phyloP scores from a whole-genome alignment of 345 rosid species.

The Salix koriyanagi region DNA sequence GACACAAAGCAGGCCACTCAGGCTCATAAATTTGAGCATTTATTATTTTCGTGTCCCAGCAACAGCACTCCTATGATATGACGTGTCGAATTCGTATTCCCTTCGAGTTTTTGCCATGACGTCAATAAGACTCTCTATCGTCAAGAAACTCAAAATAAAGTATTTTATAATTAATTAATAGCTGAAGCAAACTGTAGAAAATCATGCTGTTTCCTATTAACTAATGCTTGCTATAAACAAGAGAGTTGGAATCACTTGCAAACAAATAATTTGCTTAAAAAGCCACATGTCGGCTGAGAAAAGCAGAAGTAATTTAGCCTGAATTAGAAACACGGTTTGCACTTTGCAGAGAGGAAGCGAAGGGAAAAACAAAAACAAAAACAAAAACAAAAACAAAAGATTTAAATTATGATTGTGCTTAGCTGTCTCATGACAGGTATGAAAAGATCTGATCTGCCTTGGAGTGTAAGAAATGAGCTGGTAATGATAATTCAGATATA shows the following conservation, averaged over 20 bases:
- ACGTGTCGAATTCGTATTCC: too few species aligned
- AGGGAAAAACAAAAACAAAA: neutral
- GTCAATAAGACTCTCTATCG: too few species aligned
- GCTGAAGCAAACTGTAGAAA: too few species aligned
- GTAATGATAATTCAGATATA: neutral
- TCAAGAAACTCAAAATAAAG: too few species aligned
- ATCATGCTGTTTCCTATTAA: too few species aligned
- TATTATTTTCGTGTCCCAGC: neutral
- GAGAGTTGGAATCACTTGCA: too few species aligned
- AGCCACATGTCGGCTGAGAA: neutral
- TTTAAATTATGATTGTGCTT: neutral
- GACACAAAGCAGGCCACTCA: too few species aligned
- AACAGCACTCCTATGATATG: neutral
- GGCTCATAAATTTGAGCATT: too few species aligned
- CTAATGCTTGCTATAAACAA: too few species aligned
- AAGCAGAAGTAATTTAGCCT: neutral
- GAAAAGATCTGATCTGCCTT: neutral
- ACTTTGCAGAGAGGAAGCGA: neutral
- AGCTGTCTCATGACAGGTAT: neutral
- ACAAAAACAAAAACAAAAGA: too few species aligned
- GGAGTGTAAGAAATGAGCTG: neutral
- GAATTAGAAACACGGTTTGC: conserved; percentile 3
- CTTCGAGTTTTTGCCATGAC: too few species aligned
- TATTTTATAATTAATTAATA: too few species aligned
- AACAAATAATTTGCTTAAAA: neutral